phyloP scores from a whole-genome alignment of 495 filamentous ascomycete genomes.

The Penicillium canariense region DNA sequence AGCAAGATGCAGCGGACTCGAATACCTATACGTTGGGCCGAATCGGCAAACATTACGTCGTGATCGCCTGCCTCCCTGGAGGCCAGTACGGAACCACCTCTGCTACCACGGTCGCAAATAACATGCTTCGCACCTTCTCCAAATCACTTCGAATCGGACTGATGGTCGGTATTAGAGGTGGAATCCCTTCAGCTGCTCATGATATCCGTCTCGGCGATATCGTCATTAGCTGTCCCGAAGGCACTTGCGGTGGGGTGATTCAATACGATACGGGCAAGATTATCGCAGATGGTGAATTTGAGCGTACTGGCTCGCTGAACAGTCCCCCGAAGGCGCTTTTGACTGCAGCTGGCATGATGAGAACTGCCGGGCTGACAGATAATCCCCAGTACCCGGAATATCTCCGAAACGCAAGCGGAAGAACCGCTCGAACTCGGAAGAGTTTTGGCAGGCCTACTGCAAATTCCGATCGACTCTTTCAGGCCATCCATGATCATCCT shows the following conservation, averaged over 20 bases:
- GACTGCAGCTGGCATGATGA: constrained; percentile 24
- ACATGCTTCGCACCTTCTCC: constrained; percentile 32
- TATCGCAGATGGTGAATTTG: constrained; percentile 34
- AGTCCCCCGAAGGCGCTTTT: constrained; percentile 27
- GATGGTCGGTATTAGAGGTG: constrained; percentile 16
- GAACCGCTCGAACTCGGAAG: constrained; percentile 19
- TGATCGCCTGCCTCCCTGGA: constrained; percentile 39
- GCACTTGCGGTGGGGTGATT: constrained; percentile 9
- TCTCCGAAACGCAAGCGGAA: constrained; percentile 14
- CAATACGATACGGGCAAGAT: constrained; percentile 14
- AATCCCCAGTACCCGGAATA: constrained; percentile 13
- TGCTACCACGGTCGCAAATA: constrained; percentile 35
- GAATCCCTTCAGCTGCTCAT: constrained; percentile 16
- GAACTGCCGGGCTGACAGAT: constrained; percentile 19
- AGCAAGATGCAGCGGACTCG: constrained; percentile 22
- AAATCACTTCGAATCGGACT: constrained; percentile 18
- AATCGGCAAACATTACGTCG: constrained; percentile 44
- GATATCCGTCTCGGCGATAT: constrained; percentile 18
- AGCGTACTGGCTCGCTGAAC: constrained; percentile 31
- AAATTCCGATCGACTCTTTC: neutral
- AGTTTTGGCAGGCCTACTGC: neutral
- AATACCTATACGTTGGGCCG: constrained; percentile 44
- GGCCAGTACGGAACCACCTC: constrained; percentile 39
- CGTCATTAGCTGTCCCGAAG: constrained; percentile 23
- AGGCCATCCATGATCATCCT: neutral